These are phyloP conservation scores for Colletotrichum graminicola DNA, from an alignment of 2,329 filamentous ascomycete genomes.

Conservation along the genomic window DNA sequence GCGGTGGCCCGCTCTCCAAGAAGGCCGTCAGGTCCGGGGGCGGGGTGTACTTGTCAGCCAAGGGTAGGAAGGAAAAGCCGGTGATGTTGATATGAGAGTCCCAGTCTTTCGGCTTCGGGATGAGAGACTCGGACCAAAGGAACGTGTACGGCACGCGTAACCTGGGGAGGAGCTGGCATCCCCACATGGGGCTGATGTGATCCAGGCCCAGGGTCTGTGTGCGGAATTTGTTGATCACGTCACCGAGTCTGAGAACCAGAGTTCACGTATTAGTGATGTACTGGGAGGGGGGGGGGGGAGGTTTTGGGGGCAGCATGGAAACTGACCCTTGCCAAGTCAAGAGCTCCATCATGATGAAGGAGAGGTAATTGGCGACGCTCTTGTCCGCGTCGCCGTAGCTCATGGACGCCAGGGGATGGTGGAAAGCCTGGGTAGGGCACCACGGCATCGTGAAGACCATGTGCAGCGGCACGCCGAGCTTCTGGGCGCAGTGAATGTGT, in stretches of 20 bases:
- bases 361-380: slow-evolving; percentile 74
- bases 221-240: slow-evolving; percentile 78
- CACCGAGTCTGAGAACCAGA: slow-evolving; percentile 64
- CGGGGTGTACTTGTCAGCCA: slow-evolving; percentile 65
- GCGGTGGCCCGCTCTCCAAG: slow-evolving; percentile 67
- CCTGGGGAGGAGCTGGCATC: slow-evolving; percentile 72
- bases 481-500: slow-evolving; percentile 65
- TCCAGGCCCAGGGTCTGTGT: slow-evolving; percentile 72
- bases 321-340: slow-evolving; percentile 77
- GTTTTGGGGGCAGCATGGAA: not conserved
- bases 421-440: slow-evolving; percentile 76
- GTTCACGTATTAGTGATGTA: slow-evolving; percentile 10
- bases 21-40: slow-evolving; percentile 66
- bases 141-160: slow-evolving; percentile 77
- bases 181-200: slow-evolving; percentile 74
- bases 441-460: slow-evolving; percentile 76
- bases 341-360: slow-evolving; percentile 77
- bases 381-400: slow-evolving; percentile 70
- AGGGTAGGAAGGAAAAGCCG: slow-evolving; percentile 72
- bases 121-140: slow-evolving; percentile 75
- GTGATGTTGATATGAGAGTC: slow-evolving; percentile 68
- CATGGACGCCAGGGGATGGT: slow-evolving; percentile 74
- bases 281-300: too few species aligned
- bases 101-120: slow-evolving; percentile 76
- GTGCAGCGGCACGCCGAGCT: slow-evolving; percentile 62